A percentile compares a stretch with the other conserved stretches of the same genome.
phyloP scores from a whole-genome alignment of 2,329 filamentous ascomycete genomes.

The Fragosphaeria purpurea region DNA sequence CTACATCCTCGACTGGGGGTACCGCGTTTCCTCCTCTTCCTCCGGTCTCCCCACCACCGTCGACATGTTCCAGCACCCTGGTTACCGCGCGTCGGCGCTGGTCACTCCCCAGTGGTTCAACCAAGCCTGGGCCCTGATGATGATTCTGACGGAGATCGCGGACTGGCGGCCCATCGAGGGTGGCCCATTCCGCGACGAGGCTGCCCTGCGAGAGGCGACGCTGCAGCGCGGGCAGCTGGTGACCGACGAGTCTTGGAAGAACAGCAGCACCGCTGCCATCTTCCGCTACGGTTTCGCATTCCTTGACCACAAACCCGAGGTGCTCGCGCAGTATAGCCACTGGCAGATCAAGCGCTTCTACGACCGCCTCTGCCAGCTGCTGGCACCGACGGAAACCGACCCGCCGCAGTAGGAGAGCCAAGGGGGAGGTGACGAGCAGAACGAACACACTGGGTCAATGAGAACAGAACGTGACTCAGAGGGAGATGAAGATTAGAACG shows the following conservation, averaged over 20 bases:
- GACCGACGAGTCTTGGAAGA: conserved; percentile 2
- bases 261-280: background rate
- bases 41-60: background rate
- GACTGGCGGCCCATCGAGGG: conserved; percentile 4
- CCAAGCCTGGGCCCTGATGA: conserved; percentile 5
- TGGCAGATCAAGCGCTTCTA: conserved; percentile 7
- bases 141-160: conserved; percentile 7
- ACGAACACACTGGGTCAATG: too few relatives aligned
- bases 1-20: too few relatives aligned
- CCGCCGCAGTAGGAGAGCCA: too few relatives aligned
- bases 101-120: background rate
- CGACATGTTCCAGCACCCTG: conserved; percentile 5
- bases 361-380: background rate
- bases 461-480: too few relatives aligned
- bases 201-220: background rate
- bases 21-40: too few relatives aligned
- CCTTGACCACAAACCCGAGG: background rate
- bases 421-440: too few relatives aligned
- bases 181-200: background rate
- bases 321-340: background rate
- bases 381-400: background rate
- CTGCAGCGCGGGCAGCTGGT: background rate
- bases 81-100: background rate
- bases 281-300: background rate
- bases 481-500: too few relatives aligned